Conservation (phyloP, 225 moss, liverwort and hornwort genomes). For the Neckera pumila region DNA sequence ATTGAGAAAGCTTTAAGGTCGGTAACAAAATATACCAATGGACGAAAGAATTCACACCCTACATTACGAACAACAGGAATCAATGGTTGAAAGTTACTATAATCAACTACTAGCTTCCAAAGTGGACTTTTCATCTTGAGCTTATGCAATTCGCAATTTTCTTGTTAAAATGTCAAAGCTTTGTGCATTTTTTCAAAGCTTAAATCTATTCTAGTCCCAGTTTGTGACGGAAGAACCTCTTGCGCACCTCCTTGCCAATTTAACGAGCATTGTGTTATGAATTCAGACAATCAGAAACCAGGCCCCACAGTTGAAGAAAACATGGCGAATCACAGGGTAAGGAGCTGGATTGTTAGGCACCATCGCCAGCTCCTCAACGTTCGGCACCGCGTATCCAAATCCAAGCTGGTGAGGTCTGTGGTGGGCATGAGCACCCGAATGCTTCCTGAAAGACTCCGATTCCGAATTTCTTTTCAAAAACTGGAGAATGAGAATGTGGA, state of each 20-base stretch:
- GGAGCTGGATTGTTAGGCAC: slow-evolving; percentile 5
- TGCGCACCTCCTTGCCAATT: neutral
- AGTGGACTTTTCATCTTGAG: neutral
- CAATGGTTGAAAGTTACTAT: neutral
- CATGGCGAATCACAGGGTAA: neutral
- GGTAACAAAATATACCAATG: neutral
- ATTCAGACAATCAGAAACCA: neutral
- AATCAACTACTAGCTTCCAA: neutral
- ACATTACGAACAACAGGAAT: neutral
- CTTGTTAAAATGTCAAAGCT: neutral
- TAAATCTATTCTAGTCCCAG: neutral
- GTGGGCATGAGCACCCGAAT: neutral
- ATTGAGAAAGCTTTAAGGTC: neutral
- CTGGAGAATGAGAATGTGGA: neutral
- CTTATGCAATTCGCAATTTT: neutral
- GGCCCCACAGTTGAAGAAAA: neutral
- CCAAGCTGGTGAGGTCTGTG: slow-evolving; percentile 1
- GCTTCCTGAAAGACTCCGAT: neutral
- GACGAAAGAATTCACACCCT: neutral
- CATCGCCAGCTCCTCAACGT: neutral
- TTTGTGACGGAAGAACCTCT: neutral
- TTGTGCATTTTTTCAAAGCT: neutral
- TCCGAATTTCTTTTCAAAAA: neutral
- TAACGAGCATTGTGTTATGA: neutral
- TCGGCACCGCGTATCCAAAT: neutral